Evolutionary conservation across 352 stramenopile genomes (phyloP), one percentile per base, ranked within the genome.

Genomic region (Elongisporangium anandrum): DNA sequence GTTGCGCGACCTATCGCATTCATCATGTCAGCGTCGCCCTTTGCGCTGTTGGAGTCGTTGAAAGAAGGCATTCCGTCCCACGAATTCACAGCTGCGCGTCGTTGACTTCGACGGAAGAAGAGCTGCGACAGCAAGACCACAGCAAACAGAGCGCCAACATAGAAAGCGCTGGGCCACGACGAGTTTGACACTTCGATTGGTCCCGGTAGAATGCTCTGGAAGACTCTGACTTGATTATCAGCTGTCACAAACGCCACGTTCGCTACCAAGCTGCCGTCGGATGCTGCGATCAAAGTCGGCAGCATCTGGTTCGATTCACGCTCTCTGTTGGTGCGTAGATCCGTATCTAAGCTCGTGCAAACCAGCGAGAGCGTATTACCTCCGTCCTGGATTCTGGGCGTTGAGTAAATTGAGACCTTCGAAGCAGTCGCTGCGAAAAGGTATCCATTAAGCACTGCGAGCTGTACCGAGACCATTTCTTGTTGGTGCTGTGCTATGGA

Each of bases 121-220:
- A 77, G 53, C 26, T 83, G 74, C 9, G 55, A 68, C 2, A 60
- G 50, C 19, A 81, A 45, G 0, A 77, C 60, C n/a, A 60, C 62
- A 17, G 26, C 51, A 21, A 81, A 10, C 7, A 71, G 47, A 3
- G 60, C 52, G 0, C 21, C 57, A 3, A 55, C 39, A 45, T 73
- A 81, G 9, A 72, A 26, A 9, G 64, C 39, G 19, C 57, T 19
- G 9, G 63, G 54, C 72, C 72, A 81, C 16, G 64, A 65, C 17
- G 65, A 64, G 16, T 69, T 55, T 2, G 50, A 34, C 6, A 39
- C 26, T 21, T 77, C 69, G 23, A 13, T 55, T 23, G 60, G 50
- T 10, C 24, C 56, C 2, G 69, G 38, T 9, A 83, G 69, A 47
- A 83, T 57, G 10, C 64, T 72, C 55, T 81, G 67, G 21, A 75